These are phyloP conservation scores for Allium fistulosum DNA, from an alignment of 106 monocot species.

Conservation along the genomic window DNA sequence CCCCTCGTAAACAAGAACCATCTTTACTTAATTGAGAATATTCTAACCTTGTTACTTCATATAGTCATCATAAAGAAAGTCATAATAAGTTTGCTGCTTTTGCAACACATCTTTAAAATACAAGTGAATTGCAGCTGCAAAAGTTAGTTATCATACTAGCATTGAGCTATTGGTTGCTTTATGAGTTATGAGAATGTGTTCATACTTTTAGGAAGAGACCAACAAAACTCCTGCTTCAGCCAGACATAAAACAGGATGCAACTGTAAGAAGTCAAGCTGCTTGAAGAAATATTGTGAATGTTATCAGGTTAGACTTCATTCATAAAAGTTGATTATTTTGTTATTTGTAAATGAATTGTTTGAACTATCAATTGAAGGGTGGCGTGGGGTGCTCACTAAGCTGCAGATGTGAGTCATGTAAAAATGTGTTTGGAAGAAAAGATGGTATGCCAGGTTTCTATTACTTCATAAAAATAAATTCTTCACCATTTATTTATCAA, in stretches of 20 bases:
- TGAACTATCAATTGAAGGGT: slow-evolving; percentile 6
- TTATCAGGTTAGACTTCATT: slow-evolving; percentile 63
- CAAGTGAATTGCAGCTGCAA: neutral
- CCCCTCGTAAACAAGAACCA: too few species aligned
- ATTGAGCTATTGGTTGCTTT: neutral
- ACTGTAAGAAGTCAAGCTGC: slow-evolving; percentile 96
- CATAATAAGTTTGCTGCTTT: too few species aligned
- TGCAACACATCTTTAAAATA: too few species aligned
- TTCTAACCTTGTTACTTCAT: too few species aligned
- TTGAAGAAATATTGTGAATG: slow-evolving; percentile 99
- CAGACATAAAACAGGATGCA: slow-evolving; percentile 94
- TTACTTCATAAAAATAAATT: neutral
- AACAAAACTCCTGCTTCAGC: slow-evolving; percentile 97
- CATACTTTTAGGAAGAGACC: slow-evolving; percentile 47
- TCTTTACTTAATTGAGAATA: too few species aligned
- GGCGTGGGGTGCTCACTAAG: slow-evolving; percentile 26
- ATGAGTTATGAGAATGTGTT: neutral
- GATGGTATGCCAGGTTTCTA: slow-evolving; percentile 2
- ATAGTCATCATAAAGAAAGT: too few species aligned
- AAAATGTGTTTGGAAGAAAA: slow-evolving; percentile 31
- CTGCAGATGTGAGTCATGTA: slow-evolving; percentile 26
- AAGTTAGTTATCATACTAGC: neutral
- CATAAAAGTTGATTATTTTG: neutral
- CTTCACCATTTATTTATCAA: too few species aligned
- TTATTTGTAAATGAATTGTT: too few species aligned